A percentile compares a stretch with the other conserved stretches of the same genome.
phyloP scores from a whole-genome alignment of 163 green algal genomes.

The Volvox carteri region DNA sequence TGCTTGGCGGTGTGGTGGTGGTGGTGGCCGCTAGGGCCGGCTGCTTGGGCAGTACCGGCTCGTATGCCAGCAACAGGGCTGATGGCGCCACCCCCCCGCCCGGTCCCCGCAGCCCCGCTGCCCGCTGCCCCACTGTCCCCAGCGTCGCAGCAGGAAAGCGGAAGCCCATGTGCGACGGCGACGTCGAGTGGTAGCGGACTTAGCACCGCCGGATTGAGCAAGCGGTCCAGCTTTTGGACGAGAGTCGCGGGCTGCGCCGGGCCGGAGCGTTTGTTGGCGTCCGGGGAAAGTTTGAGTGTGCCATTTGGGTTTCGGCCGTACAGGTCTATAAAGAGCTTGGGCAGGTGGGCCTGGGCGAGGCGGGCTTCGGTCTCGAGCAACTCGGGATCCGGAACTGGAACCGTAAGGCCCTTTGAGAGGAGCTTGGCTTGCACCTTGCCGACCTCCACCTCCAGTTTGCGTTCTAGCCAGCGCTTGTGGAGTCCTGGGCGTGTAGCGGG shows the following conservation, averaged over 20 bases:
- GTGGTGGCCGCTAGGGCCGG: no score
- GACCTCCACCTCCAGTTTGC: slow-evolving; percentile 42
- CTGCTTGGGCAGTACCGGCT: no score
- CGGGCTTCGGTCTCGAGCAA: not conserved
- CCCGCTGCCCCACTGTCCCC: not conserved
- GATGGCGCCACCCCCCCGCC: not conserved
- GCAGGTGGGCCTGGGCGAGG: slow-evolving; percentile 9
- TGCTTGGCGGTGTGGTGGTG: no score
- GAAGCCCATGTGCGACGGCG: slow-evolving; percentile 13
- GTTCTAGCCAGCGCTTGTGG: slow-evolving; percentile 30
- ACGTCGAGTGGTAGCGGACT: not conserved
- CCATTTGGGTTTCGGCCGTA: slow-evolving; percentile 50
- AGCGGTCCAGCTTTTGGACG: slow-evolving; percentile 15
- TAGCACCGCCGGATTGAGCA: slow-evolving; percentile 15
- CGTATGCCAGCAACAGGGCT: no score
- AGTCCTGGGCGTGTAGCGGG: slow-evolving; percentile 3
- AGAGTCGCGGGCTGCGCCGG: not conserved
- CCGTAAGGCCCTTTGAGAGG: not conserved
- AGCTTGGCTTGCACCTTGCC: slow-evolving; percentile 53
- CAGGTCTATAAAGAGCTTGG: slow-evolving; percentile 44
- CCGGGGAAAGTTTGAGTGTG: not conserved
- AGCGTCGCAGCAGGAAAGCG: not conserved
- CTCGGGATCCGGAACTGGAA: not conserved
- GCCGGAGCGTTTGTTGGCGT: not conserved
- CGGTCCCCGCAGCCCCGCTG: not conserved